A percentile compares a stretch with the other conserved stretches of the same genome.
Conservation (phyloP, 2,329 filamentous ascomycete species). For the Trichoderma sp. region DNA sequence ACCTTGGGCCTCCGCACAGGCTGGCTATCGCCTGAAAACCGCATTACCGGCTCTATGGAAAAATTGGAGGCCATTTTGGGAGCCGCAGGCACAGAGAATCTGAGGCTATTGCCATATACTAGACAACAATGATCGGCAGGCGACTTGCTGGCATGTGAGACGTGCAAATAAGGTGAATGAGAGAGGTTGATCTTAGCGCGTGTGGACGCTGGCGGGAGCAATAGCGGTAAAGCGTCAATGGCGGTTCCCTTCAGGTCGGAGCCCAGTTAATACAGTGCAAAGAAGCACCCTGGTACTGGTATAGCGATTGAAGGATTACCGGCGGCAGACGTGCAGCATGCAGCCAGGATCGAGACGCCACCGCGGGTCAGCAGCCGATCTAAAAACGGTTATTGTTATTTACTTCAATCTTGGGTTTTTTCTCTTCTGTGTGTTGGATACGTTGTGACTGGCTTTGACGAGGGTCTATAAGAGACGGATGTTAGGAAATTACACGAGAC, state of each 20-base stretch:
- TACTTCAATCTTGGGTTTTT: background rate
- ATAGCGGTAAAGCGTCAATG: background rate
- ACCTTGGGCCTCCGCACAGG: conserved; percentile 76
- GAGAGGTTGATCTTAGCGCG: conserved; percentile 6
- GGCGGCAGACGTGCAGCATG: conserved; percentile 19
- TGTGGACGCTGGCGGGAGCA: background rate
- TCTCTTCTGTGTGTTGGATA: background rate
- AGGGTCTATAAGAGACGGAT: background rate
- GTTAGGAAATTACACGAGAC: background rate
- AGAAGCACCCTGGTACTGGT: background rate
- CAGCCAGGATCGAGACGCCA: conserved; percentile 21
- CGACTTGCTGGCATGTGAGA: background rate
- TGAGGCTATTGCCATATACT: background rate
- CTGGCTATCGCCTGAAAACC: conserved; percentile 68
- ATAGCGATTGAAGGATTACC: background rate
- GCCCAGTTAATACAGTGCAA: background rate
- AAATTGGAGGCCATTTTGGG: conserved; percentile 48
- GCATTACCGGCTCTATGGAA: conserved; percentile 67
- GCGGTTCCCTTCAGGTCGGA: background rate
- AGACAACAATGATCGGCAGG: background rate
- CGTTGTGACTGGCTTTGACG: background rate
- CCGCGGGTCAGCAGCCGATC: conserved; percentile 3
- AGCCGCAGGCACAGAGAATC: background rate
- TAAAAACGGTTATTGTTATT: background rate
- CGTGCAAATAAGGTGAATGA: background rate